Evolutionary conservation across 129 eudicot species (phyloP).

Genomic region (Cynara cardunculus): DNA sequence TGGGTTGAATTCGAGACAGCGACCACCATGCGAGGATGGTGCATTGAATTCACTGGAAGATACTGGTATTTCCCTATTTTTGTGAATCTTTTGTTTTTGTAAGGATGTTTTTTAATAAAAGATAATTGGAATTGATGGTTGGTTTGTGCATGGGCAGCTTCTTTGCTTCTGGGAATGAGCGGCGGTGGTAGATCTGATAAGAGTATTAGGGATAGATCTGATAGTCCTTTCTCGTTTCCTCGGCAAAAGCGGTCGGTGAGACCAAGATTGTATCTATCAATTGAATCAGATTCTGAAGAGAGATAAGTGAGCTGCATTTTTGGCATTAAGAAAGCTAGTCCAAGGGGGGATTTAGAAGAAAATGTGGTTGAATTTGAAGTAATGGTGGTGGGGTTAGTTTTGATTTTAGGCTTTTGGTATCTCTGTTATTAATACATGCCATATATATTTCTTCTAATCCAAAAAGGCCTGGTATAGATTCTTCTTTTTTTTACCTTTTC

Average conservation of each 20-base stretch:
- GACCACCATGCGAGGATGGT: constrained; percentile 38
- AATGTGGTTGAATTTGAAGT: constrained; percentile 8
- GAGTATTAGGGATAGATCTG: constrained; percentile 65
- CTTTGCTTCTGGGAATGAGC: constrained; percentile 70
- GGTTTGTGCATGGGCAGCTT: constrained; percentile 49
- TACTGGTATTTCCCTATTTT: constrained; percentile 43
- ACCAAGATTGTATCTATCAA: constrained; percentile 64
- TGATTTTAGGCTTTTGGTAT: constrained; percentile 6
- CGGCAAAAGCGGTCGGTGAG: constrained; percentile 73
- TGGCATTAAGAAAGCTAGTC: constrained; percentile 3
- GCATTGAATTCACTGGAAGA: constrained; percentile 62
- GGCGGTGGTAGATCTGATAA: constrained; percentile 48
- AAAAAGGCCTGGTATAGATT: constrained; percentile 33
- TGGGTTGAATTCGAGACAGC: constrained; percentile 38
- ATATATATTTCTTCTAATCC: neutral
- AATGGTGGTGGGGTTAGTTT: constrained; percentile 22
- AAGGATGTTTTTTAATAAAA: neutral
- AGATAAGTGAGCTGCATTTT: constrained; percentile 10
- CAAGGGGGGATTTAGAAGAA: neutral
- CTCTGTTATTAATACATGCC: constrained; percentile 4
- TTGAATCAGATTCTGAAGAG: constrained; percentile 79
- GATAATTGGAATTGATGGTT: neutral
- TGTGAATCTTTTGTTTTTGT: neutral
- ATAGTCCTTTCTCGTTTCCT: constrained; percentile 70
- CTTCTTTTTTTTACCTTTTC: neutral